phyloP scores from a whole-genome alignment of 768 basidiomycete genomes.

The Zangia roseola region DNA sequence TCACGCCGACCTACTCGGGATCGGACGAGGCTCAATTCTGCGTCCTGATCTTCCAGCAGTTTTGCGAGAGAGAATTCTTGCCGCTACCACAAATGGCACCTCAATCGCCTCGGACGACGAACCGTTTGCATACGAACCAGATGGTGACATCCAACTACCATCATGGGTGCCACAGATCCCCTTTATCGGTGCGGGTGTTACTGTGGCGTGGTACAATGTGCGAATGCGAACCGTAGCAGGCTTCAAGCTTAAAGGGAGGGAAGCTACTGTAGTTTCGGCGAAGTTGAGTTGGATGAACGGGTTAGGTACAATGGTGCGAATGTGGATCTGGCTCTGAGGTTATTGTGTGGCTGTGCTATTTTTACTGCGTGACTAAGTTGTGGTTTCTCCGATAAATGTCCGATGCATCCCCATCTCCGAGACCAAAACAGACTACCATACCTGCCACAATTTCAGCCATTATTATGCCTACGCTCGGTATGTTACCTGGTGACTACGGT shows the following conservation, averaged over 20 bases:
- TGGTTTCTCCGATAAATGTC: conserved; percentile 1
- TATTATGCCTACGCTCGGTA: conserved; percentile 71
- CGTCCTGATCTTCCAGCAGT: conserved; percentile 57
- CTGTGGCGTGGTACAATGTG: conserved; percentile 66
- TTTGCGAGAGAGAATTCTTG: conserved; percentile 26
- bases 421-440: no score
- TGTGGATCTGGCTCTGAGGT: conserved; percentile 47
- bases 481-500: no score
- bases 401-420: no score
- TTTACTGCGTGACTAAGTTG: neutral
- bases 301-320: conserved; percentile 38
- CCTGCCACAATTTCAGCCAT: conserved; percentile 48
- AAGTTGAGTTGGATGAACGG: conserved; percentile 24
- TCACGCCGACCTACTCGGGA: conserved; percentile 74
- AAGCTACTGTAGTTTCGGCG: conserved; percentile 13
- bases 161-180: conserved; percentile 45
- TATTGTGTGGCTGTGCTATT: conserved; percentile 2
- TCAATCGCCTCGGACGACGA: conserved; percentile 21
- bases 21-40: conserved; percentile 66
- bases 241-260: conserved; percentile 5
- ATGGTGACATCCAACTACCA: conserved; percentile 19
- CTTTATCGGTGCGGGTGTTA: conserved; percentile 63
- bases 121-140: conserved; percentile 43
- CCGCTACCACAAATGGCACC: neutral
- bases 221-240: conserved; percentile 52